Conservation (phyloP, 257 asterid species). For the Avicennia marina region DNA sequence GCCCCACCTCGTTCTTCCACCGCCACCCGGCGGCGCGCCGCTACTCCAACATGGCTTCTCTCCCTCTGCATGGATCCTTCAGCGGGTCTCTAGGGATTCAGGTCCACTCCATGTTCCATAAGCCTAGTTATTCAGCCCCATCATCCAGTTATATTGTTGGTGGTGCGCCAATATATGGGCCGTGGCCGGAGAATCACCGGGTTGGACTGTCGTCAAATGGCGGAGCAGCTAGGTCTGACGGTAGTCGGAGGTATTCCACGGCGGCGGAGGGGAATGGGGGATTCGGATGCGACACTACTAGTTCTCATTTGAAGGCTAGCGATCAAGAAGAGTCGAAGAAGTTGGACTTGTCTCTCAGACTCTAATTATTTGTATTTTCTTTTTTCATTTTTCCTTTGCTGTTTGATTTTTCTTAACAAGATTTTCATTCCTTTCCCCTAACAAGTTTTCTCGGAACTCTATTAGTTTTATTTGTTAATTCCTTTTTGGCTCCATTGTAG, state of each 20-base stretch:
- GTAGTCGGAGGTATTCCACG: constrained; percentile 30
- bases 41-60: no score
- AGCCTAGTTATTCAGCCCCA: constrained; percentile 22
- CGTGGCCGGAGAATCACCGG: constrained; percentile 21
- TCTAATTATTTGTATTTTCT: constrained; percentile 19
- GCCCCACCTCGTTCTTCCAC: constrained; percentile 17
- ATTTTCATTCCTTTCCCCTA: no score
- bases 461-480: no score
- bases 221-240: constrained; percentile 41
- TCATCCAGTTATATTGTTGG: not conserved
- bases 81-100: constrained; percentile 58
- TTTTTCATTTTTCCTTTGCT: no score
- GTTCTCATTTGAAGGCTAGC: constrained; percentile 19
- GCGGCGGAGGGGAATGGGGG: constrained; percentile 31
- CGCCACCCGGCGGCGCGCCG: constrained; percentile 12
- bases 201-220: constrained; percentile 34
- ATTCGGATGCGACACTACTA: constrained; percentile 34
- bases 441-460: no score
- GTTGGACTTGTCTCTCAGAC: constrained; percentile 80
- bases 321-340: constrained; percentile 46
- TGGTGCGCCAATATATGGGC: constrained; percentile 26
- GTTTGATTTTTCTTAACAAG: no score
- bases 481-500: no score
- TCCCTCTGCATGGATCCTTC: constrained; percentile 58
- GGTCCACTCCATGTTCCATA: constrained; percentile 65